A percentile compares a stretch with the other conserved stretches of the same genome.
Conservation (phyloP, 192 early-diverging fungal genomes). For the Powellomyces hirtus region DNA sequence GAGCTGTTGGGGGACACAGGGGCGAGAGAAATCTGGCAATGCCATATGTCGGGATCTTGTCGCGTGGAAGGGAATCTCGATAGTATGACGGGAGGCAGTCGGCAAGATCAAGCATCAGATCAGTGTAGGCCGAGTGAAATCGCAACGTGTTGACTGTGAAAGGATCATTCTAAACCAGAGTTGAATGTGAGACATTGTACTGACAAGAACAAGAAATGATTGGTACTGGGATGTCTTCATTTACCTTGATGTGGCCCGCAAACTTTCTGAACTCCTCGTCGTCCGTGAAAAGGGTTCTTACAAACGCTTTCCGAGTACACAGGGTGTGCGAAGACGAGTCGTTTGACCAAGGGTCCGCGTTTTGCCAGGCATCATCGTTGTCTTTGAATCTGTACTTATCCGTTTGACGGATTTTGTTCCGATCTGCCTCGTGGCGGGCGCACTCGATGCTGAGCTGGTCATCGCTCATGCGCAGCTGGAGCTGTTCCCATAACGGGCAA, state of each 20-base stretch:
- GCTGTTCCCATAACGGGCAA: background rate
- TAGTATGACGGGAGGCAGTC: background rate
- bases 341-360: background rate
- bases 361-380: background rate
- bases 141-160: conserved; percentile 4
- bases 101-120: background rate
- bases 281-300: background rate
- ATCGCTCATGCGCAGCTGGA: background rate
- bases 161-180: background rate
- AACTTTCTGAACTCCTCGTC: background rate
- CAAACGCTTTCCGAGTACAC: conserved; percentile 8
- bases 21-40: background rate
- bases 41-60: background rate
- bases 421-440: too few relatives aligned
- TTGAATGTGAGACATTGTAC: too few relatives aligned
- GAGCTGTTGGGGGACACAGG: background rate
- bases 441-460: background rate
- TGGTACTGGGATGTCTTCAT: too few relatives aligned
- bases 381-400: background rate
- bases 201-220: too few relatives aligned
- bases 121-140: conserved; percentile 6
- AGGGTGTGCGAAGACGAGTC: too few relatives aligned
- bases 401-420: background rate
- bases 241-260: too few relatives aligned
- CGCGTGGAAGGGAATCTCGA: background rate